Base-by-base conservation (phyloP, 2,329 filamentous ascomycete genomes). In the Cercospora sp. region DNA sequence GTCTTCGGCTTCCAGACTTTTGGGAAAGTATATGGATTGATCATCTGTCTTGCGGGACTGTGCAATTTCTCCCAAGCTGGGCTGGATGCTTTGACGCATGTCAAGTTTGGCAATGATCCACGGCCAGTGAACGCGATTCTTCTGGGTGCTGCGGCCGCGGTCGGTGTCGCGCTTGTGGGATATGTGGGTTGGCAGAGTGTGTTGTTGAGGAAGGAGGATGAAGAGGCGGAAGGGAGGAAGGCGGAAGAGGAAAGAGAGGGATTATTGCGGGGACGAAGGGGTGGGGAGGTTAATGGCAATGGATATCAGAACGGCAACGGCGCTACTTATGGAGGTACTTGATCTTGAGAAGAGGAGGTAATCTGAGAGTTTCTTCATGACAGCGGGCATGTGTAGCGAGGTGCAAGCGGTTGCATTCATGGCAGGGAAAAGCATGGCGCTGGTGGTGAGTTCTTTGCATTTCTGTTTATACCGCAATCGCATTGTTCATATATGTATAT, bases 1-100 rank as follows among this genome's bases (percentile, higher is more conserved):
- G 93, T 97, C 40, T 97, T 97, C 78, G 93, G 93, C 16, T 97
- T 97, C 81, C 86, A 89, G 69, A 97, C 93, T 0, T 97, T 97
- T 73, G 94, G 93, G 57, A 97, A 92, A 66, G 93, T 97, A n/a
- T 97, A 97, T 79, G 93, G 93, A 10, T 85, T 94, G 20, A 91
- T 97, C 72, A 97, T 97, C 73, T 96, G 92, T 79, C 81, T 95
- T 1, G 90, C 93, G 0, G 93, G 94, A 0, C 78, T 97, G 0
- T 85, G 93, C 75, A 97, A 96, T 79, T 94, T 97, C 75, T 87
- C 87, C 1, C 93, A 97, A 81, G 90, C 90, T 5, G 92, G 87
- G 0, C 84, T 97, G 36, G 93, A 97, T 78, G 87, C 89, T 26
- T 78, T 94, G 40, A 93, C 93, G 48, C 91, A 96, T 75, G 84